These are phyloP conservation scores for Colletotrichum sp. DNA, from an alignment of 2,329 filamentous ascomycete genomes.

Conservation along the genomic window DNA sequence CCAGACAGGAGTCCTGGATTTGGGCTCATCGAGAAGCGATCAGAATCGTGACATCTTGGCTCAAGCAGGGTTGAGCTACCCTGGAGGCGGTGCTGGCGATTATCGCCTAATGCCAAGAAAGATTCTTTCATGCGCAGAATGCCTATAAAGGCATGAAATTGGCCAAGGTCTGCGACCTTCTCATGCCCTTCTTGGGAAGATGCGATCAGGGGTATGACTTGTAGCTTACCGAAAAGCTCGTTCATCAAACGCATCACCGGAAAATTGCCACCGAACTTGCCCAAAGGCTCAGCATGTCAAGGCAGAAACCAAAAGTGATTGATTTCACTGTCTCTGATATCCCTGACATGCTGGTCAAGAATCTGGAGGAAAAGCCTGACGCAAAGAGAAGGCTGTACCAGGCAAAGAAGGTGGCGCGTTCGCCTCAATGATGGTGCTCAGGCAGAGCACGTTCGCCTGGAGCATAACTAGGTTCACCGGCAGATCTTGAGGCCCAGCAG, in stretches of 20 bases:
- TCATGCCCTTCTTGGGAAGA: background rate
- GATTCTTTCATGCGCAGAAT: background rate
- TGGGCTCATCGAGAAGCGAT: background rate
- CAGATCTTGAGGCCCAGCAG: background rate
- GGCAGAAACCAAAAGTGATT: background rate
- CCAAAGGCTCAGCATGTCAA: too few species aligned
- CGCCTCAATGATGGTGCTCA: background rate
- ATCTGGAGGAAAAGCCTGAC: too few species aligned
- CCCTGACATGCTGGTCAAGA: too few species aligned
- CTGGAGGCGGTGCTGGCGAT: background rate
- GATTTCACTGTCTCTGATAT: background rate
- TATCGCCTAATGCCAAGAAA: background rate
- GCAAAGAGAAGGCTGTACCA: too few species aligned
- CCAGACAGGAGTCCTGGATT: background rate
- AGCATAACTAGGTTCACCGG: background rate
- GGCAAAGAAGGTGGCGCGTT: too few species aligned
- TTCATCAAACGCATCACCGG: background rate
- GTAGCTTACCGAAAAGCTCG: background rate
- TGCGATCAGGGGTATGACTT: background rate
- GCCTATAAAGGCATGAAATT: background rate
- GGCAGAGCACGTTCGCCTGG: background rate
- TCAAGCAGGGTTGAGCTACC: background rate
- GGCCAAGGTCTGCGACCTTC: background rate
- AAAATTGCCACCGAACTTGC: background rate
- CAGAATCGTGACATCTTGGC: background rate